Conservation (phyloP, 108 stramenopile species). For the Bacterosira constricta region DNA sequence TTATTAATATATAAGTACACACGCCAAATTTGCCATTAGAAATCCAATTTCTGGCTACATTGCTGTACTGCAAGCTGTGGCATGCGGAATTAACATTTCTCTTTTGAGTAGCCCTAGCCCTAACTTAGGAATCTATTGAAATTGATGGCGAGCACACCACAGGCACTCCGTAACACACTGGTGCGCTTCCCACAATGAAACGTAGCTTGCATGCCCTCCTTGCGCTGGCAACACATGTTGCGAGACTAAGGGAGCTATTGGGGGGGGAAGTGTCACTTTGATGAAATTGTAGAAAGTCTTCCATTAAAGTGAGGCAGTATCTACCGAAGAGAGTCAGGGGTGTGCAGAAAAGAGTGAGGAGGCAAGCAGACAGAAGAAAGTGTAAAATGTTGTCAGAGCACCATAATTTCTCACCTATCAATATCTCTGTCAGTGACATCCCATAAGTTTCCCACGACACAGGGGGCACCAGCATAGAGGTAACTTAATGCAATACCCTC, state of each 20-base stretch:
- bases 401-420: slow-evolving; percentile 70
- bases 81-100: neutral
- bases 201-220: slow-evolving; percentile 89
- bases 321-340: slow-evolving; percentile 27
- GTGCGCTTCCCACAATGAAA: slow-evolving; percentile 92
- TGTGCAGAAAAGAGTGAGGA: neutral
- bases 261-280: neutral
- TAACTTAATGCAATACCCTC: slow-evolving; percentile 93
- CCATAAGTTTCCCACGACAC: slow-evolving; percentile 98
- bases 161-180: slow-evolving; percentile 95
- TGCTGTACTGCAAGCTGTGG: neutral
- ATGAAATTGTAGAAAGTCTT: slow-evolving; percentile 47
- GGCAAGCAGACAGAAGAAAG: neutral
- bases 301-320: slow-evolving; percentile 67
- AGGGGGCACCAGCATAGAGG: slow-evolving; percentile 88
- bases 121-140: too few species aligned
- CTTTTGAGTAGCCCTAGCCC: too few species aligned
- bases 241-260: slow-evolving; percentile 48
- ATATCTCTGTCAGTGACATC: slow-evolving; percentile 99
- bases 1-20: too few species aligned
- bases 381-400: slow-evolving; percentile 15
- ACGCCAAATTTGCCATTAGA: too few species aligned
- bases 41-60: too few species aligned
- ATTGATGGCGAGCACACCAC: slow-evolving; percentile 13
- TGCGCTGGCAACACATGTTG: slow-evolving; percentile 83